These are phyloP conservation scores for Lentinus tigrinus DNA, from an alignment of 768 basidiomycete genomes.

Conservation along the genomic window DNA sequence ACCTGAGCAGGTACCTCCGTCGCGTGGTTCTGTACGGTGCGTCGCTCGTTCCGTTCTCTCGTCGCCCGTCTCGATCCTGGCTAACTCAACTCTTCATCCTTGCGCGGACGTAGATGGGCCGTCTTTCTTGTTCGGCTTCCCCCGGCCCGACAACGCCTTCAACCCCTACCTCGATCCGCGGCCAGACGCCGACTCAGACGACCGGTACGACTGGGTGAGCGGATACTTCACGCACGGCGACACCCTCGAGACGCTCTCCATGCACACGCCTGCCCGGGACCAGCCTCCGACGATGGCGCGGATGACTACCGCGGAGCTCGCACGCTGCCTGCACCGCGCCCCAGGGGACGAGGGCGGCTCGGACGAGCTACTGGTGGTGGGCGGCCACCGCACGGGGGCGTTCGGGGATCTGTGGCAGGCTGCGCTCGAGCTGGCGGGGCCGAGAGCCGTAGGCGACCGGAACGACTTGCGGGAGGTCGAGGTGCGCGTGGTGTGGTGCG, in stretches of 20 bases:
- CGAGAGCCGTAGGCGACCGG: not conserved
- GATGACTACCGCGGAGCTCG: slow-evolving; percentile 11
- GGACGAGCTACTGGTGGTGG: slow-evolving; percentile 9
- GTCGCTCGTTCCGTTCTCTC: too few species aligned
- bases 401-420: not conserved
- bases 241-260: slow-evolving; percentile 10
- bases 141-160: not conserved
- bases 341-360: slow-evolving; percentile 15
- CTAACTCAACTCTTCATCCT: not conserved
- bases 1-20: slow-evolving; percentile 8
- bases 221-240: slow-evolving; percentile 12
- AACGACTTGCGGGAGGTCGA: not conserved
- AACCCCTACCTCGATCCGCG: not conserved
- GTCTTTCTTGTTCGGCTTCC: not conserved
- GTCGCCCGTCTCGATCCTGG: too few species aligned
- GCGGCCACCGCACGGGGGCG: slow-evolving; percentile 7
- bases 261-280: not conserved
- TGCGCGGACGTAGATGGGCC: not conserved
- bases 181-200: not conserved
- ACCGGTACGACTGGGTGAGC: not conserved
- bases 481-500: slow-evolving; percentile 5
- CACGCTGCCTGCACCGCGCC: not conserved
- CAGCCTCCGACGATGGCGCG: slow-evolving; percentile 13
- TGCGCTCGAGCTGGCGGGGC: not conserved
- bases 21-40: slow-evolving; percentile 13